Percentiles rank a stretch among this genome's conserved stretches.
These are phyloP conservation scores for Paramecium biaurelia DNA, from an alignment of 73 alveolate genomes.

Conservation along the genomic window DNA sequence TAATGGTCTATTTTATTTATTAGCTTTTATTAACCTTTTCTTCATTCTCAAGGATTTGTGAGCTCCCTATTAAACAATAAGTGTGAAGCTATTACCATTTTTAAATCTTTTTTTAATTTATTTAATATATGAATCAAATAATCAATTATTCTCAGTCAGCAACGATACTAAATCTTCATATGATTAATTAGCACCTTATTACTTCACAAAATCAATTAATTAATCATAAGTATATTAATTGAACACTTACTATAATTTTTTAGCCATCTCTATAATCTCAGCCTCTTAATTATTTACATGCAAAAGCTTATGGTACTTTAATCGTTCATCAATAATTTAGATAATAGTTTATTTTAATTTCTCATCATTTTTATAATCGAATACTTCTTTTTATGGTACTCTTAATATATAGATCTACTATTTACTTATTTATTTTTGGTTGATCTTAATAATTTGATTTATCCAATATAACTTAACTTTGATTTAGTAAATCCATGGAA, in stretches of 20 bases:
- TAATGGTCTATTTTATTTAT: conserved; percentile 93
- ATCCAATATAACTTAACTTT: background rate
- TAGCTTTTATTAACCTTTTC: conserved; percentile 87
- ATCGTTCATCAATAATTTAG: background rate
- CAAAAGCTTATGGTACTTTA: background rate
- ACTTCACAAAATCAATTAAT: background rate
- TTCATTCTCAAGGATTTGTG: conserved; percentile 78
- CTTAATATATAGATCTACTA: background rate
- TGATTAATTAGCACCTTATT: background rate
- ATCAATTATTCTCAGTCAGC: background rate
- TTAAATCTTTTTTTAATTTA: background rate
- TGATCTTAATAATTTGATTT: background rate
- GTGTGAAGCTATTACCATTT: background rate
- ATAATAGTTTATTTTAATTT: background rate
- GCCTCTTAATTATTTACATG: background rate
- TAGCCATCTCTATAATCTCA: background rate
- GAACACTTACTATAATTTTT: background rate
- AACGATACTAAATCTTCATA: background rate
- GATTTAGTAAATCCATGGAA: background rate
- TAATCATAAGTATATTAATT: background rate
- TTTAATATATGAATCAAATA: background rate
- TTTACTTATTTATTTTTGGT: background rate
- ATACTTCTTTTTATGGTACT: background rate
- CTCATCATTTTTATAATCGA: background rate
- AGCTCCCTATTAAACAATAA: conserved; percentile 69